Percentiles rank a stretch among this genome's conserved stretches.
Conservation (phyloP, 2,329 filamentous ascomycete species). For the Clonostachys chloroleuca region DNA sequence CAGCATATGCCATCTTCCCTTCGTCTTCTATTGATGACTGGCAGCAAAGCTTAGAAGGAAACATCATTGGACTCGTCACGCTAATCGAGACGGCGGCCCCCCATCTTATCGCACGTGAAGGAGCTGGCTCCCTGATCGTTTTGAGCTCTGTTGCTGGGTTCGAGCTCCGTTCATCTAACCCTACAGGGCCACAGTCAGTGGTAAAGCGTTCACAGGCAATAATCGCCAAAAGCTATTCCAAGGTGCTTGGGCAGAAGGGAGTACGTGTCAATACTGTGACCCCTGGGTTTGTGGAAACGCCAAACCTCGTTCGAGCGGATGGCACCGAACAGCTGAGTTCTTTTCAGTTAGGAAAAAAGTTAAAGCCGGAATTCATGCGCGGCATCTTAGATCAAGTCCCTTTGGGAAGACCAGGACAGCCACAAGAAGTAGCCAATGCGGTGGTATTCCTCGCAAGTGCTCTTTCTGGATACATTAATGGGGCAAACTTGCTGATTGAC, state of each 20-base stretch:
- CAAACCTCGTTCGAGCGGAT: constrained; percentile 5
- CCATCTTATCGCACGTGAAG: constrained; percentile 5
- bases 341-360: constrained; percentile 5
- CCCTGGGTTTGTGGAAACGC: neutral
- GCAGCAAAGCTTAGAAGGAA: neutral
- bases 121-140: constrained; percentile 13
- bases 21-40: no score
- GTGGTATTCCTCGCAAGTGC: constrained; percentile 13
- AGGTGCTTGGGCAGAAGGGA: neutral
- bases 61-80: neutral
- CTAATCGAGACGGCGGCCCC: neutral
- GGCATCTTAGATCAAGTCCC: constrained; percentile 6
- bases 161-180: constrained; percentile 4
- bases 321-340: constrained; percentile 11
- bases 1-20: neutral
- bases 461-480: constrained; percentile 10
- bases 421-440: constrained; percentile 13
- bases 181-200: constrained; percentile 9
- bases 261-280: constrained; percentile 1
- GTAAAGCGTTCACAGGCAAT: constrained; percentile 15
- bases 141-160: constrained; percentile 15
- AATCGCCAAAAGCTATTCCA: constrained; percentile 5
- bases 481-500: constrained; percentile 12
- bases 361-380: constrained; percentile 5
- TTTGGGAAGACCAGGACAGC: constrained; percentile 6